Evolutionary conservation across 2,329 filamentous ascomycete species (phyloP), one percentile per base, ranked within the genome.

Genomic region (Neonectria ditissima): DNA sequence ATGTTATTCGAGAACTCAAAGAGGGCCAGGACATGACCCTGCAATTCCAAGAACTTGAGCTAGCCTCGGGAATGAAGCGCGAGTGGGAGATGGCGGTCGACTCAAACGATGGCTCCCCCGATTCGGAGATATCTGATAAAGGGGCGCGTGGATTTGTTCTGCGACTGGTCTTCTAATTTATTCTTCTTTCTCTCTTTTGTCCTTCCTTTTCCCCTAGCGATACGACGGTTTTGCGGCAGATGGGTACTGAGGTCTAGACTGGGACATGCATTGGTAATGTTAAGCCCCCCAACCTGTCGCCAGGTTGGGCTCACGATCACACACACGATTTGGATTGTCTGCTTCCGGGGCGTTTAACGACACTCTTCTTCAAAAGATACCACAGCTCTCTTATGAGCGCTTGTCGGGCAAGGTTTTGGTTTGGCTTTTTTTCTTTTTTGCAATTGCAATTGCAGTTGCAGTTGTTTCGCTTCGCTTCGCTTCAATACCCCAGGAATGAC

Each of bases 1-100:
- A 97, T 66, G 90, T 97, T 51, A 88, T 98, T 32, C 87, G 87
- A 47, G 91, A 95, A 77, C 83, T 98, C 55, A 87, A 89, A 2
- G 96, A 99, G 80, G 94, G 94, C 32, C 93, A 98, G 78, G 95
- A 97, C 74, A 96, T 98, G 91, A 87, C 90, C 62, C 85, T 92
- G 61, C 90, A 96, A 70, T 83, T 92, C 44, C 76, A 77, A 18
- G 83, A 87, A 69, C 73, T 82, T n/a, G 71, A 76, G 30, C 71
- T 73, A 30, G 51, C 70, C 24, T 39, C 59, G 10, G 47, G 45
- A 26, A 71, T 81, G 41, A 89, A 89, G 73, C 78, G 82, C 37
- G 87, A 89, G 68, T 89, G 87, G 87, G 87, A 89, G 58, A 89
- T 89, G 86, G 80, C 82, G 2, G 75, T 89, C 28, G 87, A 89